A percentile compares a stretch with the other conserved stretches of the same genome.
Conservation (phyloP, 2,329 filamentous ascomycete species). For the Talaromyces sp. region DNA sequence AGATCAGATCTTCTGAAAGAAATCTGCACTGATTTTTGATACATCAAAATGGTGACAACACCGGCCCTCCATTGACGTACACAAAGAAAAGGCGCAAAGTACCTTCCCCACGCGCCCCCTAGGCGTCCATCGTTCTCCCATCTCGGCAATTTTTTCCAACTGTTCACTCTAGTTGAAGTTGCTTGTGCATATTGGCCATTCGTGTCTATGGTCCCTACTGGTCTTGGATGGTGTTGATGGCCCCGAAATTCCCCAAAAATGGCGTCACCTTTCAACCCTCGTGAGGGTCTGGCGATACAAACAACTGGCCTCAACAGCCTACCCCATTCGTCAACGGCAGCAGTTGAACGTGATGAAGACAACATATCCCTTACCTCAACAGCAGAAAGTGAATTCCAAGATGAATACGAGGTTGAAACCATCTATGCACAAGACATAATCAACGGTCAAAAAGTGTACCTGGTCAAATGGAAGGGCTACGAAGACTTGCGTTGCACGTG, state of each 20-base stretch:
- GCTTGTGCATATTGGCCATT: not conserved
- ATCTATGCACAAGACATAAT: constrained; percentile 18
- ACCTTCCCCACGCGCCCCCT: not conserved
- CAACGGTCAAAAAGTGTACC: constrained; percentile 47
- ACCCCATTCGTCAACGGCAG: not conserved
- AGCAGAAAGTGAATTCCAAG: constrained; percentile 40
- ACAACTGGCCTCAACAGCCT: not conserved
- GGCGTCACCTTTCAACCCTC: not conserved
- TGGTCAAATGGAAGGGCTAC: constrained; percentile 66
- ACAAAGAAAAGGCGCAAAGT: not conserved
- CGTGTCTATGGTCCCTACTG: not conserved
- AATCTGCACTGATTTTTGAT: not conserved
- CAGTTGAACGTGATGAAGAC: constrained; percentile 45
- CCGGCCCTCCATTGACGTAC: not conserved
- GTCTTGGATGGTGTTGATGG: not conserved
- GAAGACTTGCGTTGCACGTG: constrained; percentile 56
- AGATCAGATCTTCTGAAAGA: not conserved
- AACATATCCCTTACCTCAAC: constrained; percentile 60
- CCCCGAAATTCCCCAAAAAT: not conserved
- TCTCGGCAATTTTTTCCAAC: not conserved
- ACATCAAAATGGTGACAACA: not conserved
- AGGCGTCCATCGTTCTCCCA: not conserved
- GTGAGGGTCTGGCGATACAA: not conserved
- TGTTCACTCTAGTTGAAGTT: not conserved
- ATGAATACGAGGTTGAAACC: constrained; percentile 52